phyloP scores from a whole-genome alignment of 1,139 yeast genomes.

The Keqinozyma sinolaborantium region DNA sequence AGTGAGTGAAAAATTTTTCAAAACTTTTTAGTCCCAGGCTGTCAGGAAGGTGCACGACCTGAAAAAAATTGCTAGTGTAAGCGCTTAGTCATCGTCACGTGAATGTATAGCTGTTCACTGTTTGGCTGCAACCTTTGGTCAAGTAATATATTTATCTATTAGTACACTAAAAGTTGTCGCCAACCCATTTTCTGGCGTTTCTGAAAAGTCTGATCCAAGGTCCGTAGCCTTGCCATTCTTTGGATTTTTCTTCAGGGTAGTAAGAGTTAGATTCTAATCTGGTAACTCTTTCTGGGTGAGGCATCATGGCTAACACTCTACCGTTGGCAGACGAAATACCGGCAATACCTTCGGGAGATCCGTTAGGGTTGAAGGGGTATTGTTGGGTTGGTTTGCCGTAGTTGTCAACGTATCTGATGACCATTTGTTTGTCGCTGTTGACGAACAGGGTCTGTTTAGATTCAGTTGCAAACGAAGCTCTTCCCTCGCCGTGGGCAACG shows the following conservation, averaged over 20 bases:
- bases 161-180: conserved; percentile 22
- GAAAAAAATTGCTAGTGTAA: neutral
- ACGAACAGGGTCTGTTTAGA: conserved; percentile 43
- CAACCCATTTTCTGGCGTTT: conserved; percentile 95
- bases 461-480: conserved; percentile 61
- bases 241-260: conserved; percentile 72
- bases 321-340: conserved; percentile 91
- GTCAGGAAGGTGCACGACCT: neutral
- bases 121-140: no score
- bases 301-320: conserved; percentile 98
- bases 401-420: conserved; percentile 83
- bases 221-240: conserved; percentile 68
- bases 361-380: conserved; percentile 96
- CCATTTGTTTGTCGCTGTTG: conserved; percentile 46
- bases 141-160: no score
- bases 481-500: conserved; percentile 99
- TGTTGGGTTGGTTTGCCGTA: conserved; percentile 78
- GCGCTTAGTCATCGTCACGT: neutral
- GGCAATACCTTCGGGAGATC: conserved; percentile 89
- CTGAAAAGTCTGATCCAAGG: conserved; percentile 96
- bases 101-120: neutral
- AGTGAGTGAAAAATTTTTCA: conserved; percentile 13
- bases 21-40: neutral
- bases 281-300: conserved; percentile 96
- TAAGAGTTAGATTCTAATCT: conserved; percentile 88